A percentile compares a stretch with the other conserved stretches of the same genome.
Conservation (phyloP, 108 stramenopile species). For the Conticribra weissflogii region DNA sequence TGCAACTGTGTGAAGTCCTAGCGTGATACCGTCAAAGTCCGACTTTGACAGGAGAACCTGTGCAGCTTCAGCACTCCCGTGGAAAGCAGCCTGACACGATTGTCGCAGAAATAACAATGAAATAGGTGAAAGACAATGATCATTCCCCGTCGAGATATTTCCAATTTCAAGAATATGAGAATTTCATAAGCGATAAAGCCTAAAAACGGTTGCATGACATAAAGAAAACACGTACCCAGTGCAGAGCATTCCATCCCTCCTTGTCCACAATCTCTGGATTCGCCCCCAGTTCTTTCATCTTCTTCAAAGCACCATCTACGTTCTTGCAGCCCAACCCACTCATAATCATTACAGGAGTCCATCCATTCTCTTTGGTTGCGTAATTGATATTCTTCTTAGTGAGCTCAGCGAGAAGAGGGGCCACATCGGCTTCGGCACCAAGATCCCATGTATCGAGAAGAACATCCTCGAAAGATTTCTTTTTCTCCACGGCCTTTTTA, state of each 20-base stretch:
- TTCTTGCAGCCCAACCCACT: constrained; percentile 68
- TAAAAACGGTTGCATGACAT: too few species aligned
- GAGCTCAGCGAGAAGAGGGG: constrained; percentile 58
- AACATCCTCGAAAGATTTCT: constrained; percentile 68
- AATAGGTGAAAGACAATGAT: too few species aligned
- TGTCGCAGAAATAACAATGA: neutral
- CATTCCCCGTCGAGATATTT: too few species aligned
- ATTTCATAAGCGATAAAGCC: too few species aligned
- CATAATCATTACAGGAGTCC: constrained; percentile 90
- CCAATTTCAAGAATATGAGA: neutral
- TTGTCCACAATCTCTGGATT: constrained; percentile 71
- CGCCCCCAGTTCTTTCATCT: constrained; percentile 71
- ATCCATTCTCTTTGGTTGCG: constrained; percentile 74
- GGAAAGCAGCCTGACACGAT: constrained; percentile 74
- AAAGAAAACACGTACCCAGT: constrained; percentile 72
- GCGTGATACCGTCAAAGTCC: constrained; percentile 47
- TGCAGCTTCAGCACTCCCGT: constrained; percentile 76
- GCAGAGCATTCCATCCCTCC: constrained; percentile 89
- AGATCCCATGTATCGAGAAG: constrained; percentile 91
- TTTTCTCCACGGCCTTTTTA: neutral
- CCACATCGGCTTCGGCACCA: constrained; percentile 76
- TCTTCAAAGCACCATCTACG: constrained; percentile 55
- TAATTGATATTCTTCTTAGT: constrained; percentile 79
- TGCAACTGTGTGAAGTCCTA: constrained; percentile 51
- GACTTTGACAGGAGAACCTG: constrained; percentile 51